These are phyloP conservation scores for Phellopilus nigrolimitatus DNA, from an alignment of 1,284 basidiomycete genomes.

Conservation along the genomic window DNA sequence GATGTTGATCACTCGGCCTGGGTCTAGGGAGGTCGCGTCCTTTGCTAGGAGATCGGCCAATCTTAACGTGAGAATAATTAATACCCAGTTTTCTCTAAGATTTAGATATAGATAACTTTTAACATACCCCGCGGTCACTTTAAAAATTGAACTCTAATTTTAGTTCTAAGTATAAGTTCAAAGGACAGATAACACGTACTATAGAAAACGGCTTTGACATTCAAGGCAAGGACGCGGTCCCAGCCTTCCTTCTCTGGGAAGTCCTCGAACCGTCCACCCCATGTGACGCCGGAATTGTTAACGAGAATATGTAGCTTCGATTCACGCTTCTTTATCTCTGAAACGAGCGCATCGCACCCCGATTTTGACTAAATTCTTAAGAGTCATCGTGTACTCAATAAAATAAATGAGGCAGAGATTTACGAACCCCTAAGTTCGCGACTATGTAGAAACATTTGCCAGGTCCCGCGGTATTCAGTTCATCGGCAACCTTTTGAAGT, in stretches of 20 bases:
- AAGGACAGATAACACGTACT: constrained; percentile 37
- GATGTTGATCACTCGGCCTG: constrained; percentile 76
- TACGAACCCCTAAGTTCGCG: constrained; percentile 64
- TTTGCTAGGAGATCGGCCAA: constrained; percentile 63
- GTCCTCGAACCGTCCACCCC: constrained; percentile 72
- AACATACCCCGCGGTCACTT: constrained; percentile 64
- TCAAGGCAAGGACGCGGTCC: constrained; percentile 77
- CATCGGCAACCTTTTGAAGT: constrained; percentile 54
- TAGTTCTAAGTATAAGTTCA: not conserved
- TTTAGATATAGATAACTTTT: too few species aligned
- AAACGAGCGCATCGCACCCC: constrained; percentile 73
- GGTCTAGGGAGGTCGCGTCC: constrained; percentile 61
- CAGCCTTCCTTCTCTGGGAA: constrained; percentile 80
- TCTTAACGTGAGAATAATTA: constrained; percentile 28
- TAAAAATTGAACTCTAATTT: not conserved
- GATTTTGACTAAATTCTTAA: constrained; percentile 54
- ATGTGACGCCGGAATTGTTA: constrained; percentile 78
- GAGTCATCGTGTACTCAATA: constrained; percentile 1
- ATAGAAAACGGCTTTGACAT: constrained; percentile 80
- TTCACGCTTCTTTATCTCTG: constrained; percentile 65
- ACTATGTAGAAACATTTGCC: constrained; percentile 68
- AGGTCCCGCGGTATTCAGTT: constrained; percentile 53
- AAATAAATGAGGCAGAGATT: not conserved
- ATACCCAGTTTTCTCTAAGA: too few species aligned
- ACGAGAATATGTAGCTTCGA: constrained; percentile 71